Evolutionary conservation across 2,329 filamentous ascomycete genomes (phyloP), one percentile per base, ranked within the genome.

Genomic region (Rhynchosporium graminicola): DNA sequence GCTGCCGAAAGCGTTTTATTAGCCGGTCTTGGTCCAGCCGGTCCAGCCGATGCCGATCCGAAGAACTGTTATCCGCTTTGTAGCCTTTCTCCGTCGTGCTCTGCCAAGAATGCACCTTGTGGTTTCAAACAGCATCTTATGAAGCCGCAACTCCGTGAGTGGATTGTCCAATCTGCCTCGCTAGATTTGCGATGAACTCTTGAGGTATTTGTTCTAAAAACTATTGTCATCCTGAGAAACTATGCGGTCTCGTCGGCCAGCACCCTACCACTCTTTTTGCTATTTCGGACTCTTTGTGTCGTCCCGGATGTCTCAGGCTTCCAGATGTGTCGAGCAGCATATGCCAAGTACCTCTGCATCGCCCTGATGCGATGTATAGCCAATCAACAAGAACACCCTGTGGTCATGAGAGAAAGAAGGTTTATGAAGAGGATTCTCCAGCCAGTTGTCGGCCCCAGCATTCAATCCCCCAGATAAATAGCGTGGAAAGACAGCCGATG

Each of bases 371-470:
- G 59, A 40, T 26, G 38, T 36, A 54, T 59, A 46, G 47, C 68
- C 64, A 69, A 67, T 69, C 63, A 69, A 13, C 48, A 38, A 38
- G 36, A 55, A 43, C 12, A 20, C 15, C 52, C 42, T 28, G 36
- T 62, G 64, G 68, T 69, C 68, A 69, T 64, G 65, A 58, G 63
- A 59, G 60, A 61, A 51, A 43, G 47, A 62, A 67, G 62, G 58
- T 56, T 63, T 63, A 63, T 64, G 66, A 66, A 63, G 62, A 62
- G 43, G 63, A 65, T 66, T 45, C 55, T 42, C 43, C 40, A 38
- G 42, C 38, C 40, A 29, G 13, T 40, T 43, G 40, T 43, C 9
- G 13, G n/a, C 52, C 52, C 61, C 57, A 52, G 8, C 13, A 42
- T 29, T 42, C 28, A 38, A 43, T 31, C 43, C 59, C 38, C 59